phyloP scores from a whole-genome alignment of 176 grass and related monocot genomes.

The Ensete glaucum region DNA sequence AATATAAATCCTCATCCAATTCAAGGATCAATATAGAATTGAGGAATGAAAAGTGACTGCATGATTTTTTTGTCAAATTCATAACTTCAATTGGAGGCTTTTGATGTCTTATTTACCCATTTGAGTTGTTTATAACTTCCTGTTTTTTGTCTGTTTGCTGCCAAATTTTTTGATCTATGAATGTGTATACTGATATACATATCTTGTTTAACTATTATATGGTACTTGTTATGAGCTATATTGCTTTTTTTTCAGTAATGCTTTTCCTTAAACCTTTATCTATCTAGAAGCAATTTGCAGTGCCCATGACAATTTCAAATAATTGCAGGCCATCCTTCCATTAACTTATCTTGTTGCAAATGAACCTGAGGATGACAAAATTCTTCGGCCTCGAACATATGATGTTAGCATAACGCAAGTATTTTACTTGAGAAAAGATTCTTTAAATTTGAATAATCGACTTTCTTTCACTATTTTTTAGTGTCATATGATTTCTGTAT shows the following conservation, averaged over 20 bases:
- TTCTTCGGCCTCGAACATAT: conserved; percentile 85
- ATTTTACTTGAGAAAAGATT: conserved; percentile 3
- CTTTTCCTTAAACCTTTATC: background rate
- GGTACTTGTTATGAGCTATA: background rate
- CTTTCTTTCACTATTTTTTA: background rate
- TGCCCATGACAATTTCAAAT: background rate
- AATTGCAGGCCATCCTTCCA: conserved; percentile 42
- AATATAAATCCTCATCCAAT: too few relatives aligned
- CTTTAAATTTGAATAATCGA: background rate
- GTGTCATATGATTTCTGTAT: too few relatives aligned
- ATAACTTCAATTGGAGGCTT: too few relatives aligned
- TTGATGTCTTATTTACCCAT: too few relatives aligned
- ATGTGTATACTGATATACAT: too few relatives aligned
- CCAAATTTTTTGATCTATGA: too few relatives aligned
- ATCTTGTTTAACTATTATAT: background rate
- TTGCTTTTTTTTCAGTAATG: background rate
- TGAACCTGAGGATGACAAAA: conserved; percentile 91
- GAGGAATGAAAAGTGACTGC: too few relatives aligned
- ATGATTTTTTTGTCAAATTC: too few relatives aligned
- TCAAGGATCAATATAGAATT: too few relatives aligned
- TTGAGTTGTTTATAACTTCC: too few relatives aligned
- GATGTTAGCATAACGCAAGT: conserved; percentile 96
- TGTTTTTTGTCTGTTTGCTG: too few relatives aligned
- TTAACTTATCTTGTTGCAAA: conserved; percentile 68
- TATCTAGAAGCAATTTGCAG: background rate